These are phyloP conservation scores for Penicillium hordei DNA, from an alignment of 2,329 filamentous ascomycete genomes.

Conservation along the genomic window DNA sequence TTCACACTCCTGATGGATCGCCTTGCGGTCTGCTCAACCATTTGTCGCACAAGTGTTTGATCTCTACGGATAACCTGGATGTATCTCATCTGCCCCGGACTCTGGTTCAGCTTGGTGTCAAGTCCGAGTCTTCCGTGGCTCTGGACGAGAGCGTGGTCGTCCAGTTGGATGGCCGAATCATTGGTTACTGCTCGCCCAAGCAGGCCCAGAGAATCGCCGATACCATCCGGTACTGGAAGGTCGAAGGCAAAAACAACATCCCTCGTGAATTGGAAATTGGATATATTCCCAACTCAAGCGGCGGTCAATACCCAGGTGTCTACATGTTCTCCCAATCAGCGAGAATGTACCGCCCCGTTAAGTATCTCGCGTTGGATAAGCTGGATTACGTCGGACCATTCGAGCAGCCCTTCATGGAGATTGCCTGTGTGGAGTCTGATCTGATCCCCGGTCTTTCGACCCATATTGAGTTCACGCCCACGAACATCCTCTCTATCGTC, in stretches of 20 bases:
- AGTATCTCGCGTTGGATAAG: slow-evolving; percentile 83
- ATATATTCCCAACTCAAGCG: slow-evolving; percentile 80
- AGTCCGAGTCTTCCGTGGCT: slow-evolving; percentile 71
- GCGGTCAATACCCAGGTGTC: slow-evolving; percentile 93
- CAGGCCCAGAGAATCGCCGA: slow-evolving; percentile 80
- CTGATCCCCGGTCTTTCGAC: slow-evolving; percentile 85
- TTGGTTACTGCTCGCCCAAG: slow-evolving; percentile 86
- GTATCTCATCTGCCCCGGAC: slow-evolving; percentile 71
- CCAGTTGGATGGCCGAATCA: slow-evolving; percentile 82
- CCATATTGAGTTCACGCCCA: slow-evolving; percentile 91
- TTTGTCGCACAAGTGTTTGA: slow-evolving; percentile 89
- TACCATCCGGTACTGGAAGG: slow-evolving; percentile 92
- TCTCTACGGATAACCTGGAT: slow-evolving; percentile 74
- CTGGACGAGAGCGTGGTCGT: slow-evolving; percentile 82
- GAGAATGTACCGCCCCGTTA: slow-evolving; percentile 86
- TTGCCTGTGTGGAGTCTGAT: slow-evolving; percentile 86
- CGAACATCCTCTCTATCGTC: slow-evolving; percentile 94
- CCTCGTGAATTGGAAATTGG: slow-evolving; percentile 87
- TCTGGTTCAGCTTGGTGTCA: slow-evolving; percentile 76
- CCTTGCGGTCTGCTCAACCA: slow-evolving; percentile 95
- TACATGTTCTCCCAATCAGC: slow-evolving; percentile 88
- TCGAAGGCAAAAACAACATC: slow-evolving; percentile 76
- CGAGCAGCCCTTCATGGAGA: slow-evolving; percentile 98
- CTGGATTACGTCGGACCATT: slow-evolving; percentile 87
- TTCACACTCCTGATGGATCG: slow-evolving; percentile 94